Base-by-base conservation (phyloP, 345 rosid species). In the Gossypium ekmanianum region DNA sequence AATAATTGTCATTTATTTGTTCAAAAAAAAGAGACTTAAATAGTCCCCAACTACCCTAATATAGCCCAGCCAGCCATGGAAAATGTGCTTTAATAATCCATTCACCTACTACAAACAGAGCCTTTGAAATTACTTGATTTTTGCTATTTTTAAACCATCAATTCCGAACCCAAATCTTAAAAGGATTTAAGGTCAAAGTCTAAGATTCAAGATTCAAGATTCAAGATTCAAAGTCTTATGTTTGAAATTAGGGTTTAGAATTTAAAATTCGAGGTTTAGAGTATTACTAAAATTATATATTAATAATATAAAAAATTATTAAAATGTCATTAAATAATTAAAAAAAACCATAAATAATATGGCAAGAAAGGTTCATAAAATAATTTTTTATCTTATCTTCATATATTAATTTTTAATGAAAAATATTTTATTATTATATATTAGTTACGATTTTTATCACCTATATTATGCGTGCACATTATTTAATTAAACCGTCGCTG, bases 341-440 rank as follows among this genome's bases (percentile, higher is more conserved):
- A 34, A 34, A 22, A 34, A 5, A 0, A 34, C 0, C 0, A 5
- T 34, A 34, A 34, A 34, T 5, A 1, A 1, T 34, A 7, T 34
- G 7, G 0, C 1, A 0, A 0, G 0, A 34, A 5, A 34, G 0
- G 0, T 34, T 7, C 0, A 34, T 34, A 34, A 34, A 34, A 34
- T 5, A 5, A 34, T 5, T 5, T 34, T 5, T 5, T 0, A 34
- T 17, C 56, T 29, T 52, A 5, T 3, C n/a, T 52, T 52, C 10
- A 0, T 52, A 4, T 52, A 52, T 7, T 55, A 51, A 55, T 55
- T n/a, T 55, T 55, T 4, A 54, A 54, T 17, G 13, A 0, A 54
- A 22, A 54, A 57, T 18, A 18, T 57, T 8, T 10, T 8, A 8
- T 45, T 45, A 11, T 45, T 45, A 8, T 2, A 45, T 45, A 45